A percentile compares a stretch with the other conserved stretches of the same genome.
Conservation (phyloP, 495 filamentous ascomycete genomes). For the Trichoderma asperelloides region DNA sequence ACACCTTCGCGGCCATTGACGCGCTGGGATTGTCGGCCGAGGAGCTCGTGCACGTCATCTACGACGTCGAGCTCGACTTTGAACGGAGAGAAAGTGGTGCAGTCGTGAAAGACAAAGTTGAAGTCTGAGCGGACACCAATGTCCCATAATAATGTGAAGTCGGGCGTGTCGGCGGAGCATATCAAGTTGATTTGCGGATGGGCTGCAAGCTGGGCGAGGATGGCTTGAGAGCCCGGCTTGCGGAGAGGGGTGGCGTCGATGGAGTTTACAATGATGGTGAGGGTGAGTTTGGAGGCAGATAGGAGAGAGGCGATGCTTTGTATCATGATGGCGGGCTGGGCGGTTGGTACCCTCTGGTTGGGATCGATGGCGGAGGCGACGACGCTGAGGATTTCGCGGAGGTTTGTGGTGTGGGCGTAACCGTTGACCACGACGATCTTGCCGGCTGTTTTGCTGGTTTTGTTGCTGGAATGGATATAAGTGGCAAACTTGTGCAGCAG, state of each 20-base stretch:
- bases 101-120: conserved; percentile 86
- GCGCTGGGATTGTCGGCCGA: conserved; percentile 74
- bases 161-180: conserved; percentile 77
- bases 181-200: conserved; percentile 67
- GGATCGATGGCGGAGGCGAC: conserved; percentile 58
- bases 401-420: conserved; percentile 64
- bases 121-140: conserved; percentile 65
- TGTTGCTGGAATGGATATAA: conserved; percentile 48
- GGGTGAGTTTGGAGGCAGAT: conserved; percentile 21
- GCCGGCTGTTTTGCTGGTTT: conserved; percentile 25
- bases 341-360: conserved; percentile 33
- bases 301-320: conserved; percentile 50
- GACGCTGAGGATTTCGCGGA: conserved; percentile 70
- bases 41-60: conserved; percentile 74
- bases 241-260: conserved; percentile 75
- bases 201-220: conserved; percentile 67
- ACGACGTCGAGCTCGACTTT: conserved; percentile 66
- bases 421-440: conserved; percentile 84
- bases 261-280: conserved; percentile 75
- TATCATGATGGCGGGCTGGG: conserved; percentile 27
- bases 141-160: conserved; percentile 86
- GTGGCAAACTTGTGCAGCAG: conserved; percentile 72
- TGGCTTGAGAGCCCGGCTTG: conserved; percentile 54
- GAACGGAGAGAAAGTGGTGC: conserved; percentile 75
- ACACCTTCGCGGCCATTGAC: conserved; percentile 89